phyloP scores from a whole-genome alignment of 2,329 filamentous ascomycete genomes.

The Chrysoporthe deuterocubensis region DNA sequence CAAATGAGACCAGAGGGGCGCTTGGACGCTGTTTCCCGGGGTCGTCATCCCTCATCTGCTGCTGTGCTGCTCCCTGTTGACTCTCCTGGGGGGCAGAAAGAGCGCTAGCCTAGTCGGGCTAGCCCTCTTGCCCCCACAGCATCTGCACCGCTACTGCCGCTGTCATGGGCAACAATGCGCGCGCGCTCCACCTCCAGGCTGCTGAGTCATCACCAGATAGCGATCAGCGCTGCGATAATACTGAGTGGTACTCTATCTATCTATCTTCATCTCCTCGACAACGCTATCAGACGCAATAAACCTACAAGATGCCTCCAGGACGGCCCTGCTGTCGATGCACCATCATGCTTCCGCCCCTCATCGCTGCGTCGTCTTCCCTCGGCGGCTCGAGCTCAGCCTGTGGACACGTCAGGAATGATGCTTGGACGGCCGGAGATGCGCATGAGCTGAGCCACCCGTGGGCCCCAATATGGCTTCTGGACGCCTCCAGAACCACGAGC shows the following conservation, averaged over 20 bases:
- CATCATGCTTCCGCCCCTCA: background rate
- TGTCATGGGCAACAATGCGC: constrained; percentile 5
- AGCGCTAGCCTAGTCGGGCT: background rate
- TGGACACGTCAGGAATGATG: background rate
- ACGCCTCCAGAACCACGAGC: no score
- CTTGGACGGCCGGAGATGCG: background rate
- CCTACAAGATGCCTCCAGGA: no score
- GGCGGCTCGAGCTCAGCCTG: background rate
- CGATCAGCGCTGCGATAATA: background rate
- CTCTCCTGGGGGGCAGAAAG: background rate
- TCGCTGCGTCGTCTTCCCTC: background rate
- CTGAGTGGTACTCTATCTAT: no score
- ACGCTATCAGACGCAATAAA: background rate
- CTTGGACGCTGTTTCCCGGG: background rate
- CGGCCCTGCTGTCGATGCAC: no score
- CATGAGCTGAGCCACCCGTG: background rate
- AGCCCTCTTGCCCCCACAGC: background rate
- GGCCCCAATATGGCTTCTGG: background rate
- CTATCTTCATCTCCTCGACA: background rate
- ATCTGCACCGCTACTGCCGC: constrained; percentile 1
- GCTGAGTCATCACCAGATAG: background rate
- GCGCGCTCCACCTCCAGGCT: background rate
- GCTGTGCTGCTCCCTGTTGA: constrained; percentile 1
- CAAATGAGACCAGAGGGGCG: background rate
- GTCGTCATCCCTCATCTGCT: constrained; percentile 7